Conservation (phyloP, 2,329 filamentous ascomycete species). For the Arthrobotrys pseudoclavata region DNA sequence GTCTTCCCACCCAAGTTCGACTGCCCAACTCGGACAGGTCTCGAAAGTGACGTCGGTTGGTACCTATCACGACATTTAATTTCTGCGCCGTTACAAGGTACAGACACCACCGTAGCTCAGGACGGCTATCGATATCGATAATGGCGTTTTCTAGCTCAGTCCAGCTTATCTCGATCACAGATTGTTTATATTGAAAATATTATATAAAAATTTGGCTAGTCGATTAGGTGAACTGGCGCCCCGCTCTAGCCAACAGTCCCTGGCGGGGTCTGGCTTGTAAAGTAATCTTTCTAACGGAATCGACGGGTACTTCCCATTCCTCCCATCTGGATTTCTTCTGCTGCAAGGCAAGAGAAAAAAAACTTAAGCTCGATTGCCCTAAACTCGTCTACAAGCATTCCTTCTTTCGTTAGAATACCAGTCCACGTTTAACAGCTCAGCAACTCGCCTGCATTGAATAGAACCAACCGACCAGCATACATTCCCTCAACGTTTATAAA, state of each 20-base stretch:
- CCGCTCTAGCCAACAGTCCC: slow-evolving; percentile 25
- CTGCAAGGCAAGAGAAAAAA: slow-evolving; percentile 39
- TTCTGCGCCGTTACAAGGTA: slow-evolving; percentile 24
- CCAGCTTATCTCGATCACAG: slow-evolving; percentile 36
- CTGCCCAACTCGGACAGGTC: slow-evolving; percentile 27
- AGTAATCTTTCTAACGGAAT: slow-evolving; percentile 11
- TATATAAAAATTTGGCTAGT: background rate
- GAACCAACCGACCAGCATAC: slow-evolving; percentile 6
- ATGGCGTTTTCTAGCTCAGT: slow-evolving; percentile 20
- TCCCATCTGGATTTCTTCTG: slow-evolving; percentile 37
- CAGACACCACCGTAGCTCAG: background rate
- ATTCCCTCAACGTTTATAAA: slow-evolving; percentile 21
- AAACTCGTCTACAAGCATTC: slow-evolving; percentile 44
- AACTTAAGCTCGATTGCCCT: slow-evolving; percentile 39
- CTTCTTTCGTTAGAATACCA: slow-evolving; percentile 27
- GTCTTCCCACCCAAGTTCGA: background rate
- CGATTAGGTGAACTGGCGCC: slow-evolving; percentile 30
- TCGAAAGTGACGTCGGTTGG: slow-evolving; percentile 36
- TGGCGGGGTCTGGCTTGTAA: background rate
- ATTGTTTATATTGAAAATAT: slow-evolving; percentile 5
- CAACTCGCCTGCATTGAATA: slow-evolving; percentile 17
- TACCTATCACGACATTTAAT: slow-evolving; percentile 28
- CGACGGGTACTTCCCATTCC: slow-evolving; percentile 19
- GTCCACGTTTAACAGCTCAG: slow-evolving; percentile 29
- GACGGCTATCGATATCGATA: slow-evolving; percentile 18